Conservation (phyloP, 73 alveolate genomes). For the Paramecium caudatum region DNA sequence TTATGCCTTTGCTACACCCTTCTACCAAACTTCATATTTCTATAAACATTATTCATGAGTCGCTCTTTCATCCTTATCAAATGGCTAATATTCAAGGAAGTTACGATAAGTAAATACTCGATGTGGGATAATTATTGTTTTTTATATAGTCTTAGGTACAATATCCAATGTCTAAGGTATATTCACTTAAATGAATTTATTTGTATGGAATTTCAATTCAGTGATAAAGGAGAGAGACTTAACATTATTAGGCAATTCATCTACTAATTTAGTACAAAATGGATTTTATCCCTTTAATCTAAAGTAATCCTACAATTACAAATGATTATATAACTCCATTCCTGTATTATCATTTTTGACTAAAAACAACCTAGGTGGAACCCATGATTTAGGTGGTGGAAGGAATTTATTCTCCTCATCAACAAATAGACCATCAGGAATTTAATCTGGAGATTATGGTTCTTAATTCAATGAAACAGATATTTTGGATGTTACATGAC, state of each 20-base stretch:
- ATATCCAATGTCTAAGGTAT: conserved; percentile 82
- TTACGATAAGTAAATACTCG: conserved; percentile 72
- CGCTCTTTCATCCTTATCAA: conserved; percentile 71
- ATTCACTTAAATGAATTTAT: conserved; percentile 40
- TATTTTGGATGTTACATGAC: conserved; percentile 67
- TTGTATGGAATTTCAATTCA: conserved; percentile 53
- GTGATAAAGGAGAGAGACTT: conserved; percentile 70
- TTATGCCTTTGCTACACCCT: conserved; percentile 61
- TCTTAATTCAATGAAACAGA: conserved; percentile 76
- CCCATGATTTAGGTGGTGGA: conserved; percentile 87
- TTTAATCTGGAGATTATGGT: conserved; percentile 85
- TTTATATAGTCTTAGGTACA: conserved; percentile 81
- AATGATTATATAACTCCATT: conserved; percentile 77
- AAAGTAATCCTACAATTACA: conserved; percentile 82
- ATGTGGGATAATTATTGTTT: conserved; percentile 53
- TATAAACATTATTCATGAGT: conserved; percentile 66
- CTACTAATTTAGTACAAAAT: conserved; percentile 59
- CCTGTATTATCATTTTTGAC: conserved; percentile 85
- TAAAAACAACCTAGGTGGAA: conserved; percentile 83
- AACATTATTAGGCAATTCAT: conserved; percentile 59
- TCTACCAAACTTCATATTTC: conserved; percentile 74
- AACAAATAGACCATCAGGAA: conserved; percentile 85
- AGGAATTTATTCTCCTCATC: conserved; percentile 89
- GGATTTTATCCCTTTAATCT: conserved; percentile 78
- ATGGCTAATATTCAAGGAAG: conserved; percentile 69